Conservation (phyloP, 805 yeast species). For the Saturnispora zaruensis region DNA sequence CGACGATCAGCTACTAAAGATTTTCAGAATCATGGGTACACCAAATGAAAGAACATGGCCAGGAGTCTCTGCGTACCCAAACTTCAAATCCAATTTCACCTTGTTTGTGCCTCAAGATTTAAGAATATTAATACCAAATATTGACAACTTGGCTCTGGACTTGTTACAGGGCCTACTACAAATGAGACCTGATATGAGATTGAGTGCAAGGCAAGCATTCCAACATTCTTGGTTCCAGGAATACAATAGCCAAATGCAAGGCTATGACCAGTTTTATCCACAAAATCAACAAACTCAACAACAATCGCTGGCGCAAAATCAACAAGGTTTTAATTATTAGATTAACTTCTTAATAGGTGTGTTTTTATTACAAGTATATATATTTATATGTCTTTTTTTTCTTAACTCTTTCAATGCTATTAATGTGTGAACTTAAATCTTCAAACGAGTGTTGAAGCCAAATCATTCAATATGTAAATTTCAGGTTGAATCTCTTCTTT, state of each 20-base stretch:
- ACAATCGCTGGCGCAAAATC: slow-evolving; percentile 6
- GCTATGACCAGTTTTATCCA: slow-evolving; percentile 5
- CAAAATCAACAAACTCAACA: slow-evolving; percentile 12
- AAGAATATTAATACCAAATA: slow-evolving; percentile 54
- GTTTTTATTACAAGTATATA: not conserved
- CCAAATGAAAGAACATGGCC: slow-evolving; percentile 98
- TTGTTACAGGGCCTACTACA: slow-evolving; percentile 50
- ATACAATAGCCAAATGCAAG: slow-evolving; percentile 30
- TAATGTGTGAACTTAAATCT: not conserved
- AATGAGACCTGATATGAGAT: slow-evolving; percentile 54
- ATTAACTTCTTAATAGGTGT: not conserved
- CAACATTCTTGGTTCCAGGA: slow-evolving; percentile 81
- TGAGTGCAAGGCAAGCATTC: slow-evolving; percentile 52
- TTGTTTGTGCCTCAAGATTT: slow-evolving; percentile 85
- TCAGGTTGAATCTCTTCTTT: slow-evolving; percentile 3
- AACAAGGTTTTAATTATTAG: slow-evolving; percentile 5
- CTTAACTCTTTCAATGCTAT: not conserved
- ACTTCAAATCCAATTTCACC: slow-evolving; percentile 77
- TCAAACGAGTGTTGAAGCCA: not conserved
- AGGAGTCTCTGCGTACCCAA: slow-evolving; percentile 83
- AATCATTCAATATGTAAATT: not conserved
- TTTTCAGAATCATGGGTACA: slow-evolving; percentile 91
- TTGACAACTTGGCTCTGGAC: slow-evolving; percentile 63
- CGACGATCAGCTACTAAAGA: slow-evolving; percentile 88
- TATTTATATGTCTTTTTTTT: slow-evolving; percentile 1